These are phyloP conservation scores for Trichophyton mentagrophytes DNA, from an alignment of 2,329 filamentous ascomycete genomes.

Conservation along the genomic window DNA sequence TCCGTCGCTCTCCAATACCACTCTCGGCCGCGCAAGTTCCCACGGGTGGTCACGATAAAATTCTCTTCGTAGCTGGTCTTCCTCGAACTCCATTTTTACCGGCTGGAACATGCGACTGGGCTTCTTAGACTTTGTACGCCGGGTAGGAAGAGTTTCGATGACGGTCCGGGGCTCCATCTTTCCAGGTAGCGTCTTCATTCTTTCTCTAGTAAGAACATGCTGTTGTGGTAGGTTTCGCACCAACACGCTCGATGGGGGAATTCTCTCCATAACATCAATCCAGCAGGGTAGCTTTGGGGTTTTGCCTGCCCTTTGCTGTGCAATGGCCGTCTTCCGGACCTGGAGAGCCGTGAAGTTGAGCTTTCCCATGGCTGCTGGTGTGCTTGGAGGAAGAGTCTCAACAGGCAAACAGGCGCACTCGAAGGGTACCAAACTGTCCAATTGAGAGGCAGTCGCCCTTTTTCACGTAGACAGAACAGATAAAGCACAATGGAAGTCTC, in stretches of 20 bases:
- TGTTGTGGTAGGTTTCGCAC: constrained; percentile 44
- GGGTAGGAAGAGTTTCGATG: constrained; percentile 25
- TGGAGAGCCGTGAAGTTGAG: constrained; percentile 36
- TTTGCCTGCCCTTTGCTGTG: constrained; percentile 26
- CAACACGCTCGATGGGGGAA: constrained; percentile 49
- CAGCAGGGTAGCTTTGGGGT: constrained; percentile 34
- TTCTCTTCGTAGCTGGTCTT: constrained; percentile 64
- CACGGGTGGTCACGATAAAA: constrained; percentile 95
- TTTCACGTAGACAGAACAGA: neutral
- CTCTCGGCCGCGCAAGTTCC: constrained; percentile 80
- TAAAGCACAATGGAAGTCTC: neutral
- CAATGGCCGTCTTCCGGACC: constrained; percentile 32
- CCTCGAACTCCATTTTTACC: constrained; percentile 62
- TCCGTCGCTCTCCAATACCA: constrained; percentile 75
- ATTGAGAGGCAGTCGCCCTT: neutral
- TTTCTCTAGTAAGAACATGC: constrained; percentile 31
- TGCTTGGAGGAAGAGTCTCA: neutral
- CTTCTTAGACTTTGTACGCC: constrained; percentile 42
- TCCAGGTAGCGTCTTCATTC: constrained; percentile 16
- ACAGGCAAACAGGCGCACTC: neutral
- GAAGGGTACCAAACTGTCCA: neutral
- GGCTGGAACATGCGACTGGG: constrained; percentile 71
- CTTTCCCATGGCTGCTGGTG: constrained; percentile 28
- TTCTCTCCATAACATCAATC: constrained; percentile 43
- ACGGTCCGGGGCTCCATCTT: constrained; percentile 23